Percentiles rank a stretch among this genome's conserved stretches.
phyloP scores from a whole-genome alignment of 2,329 filamentous ascomycete genomes.

The Paracamarosporium sp. region DNA sequence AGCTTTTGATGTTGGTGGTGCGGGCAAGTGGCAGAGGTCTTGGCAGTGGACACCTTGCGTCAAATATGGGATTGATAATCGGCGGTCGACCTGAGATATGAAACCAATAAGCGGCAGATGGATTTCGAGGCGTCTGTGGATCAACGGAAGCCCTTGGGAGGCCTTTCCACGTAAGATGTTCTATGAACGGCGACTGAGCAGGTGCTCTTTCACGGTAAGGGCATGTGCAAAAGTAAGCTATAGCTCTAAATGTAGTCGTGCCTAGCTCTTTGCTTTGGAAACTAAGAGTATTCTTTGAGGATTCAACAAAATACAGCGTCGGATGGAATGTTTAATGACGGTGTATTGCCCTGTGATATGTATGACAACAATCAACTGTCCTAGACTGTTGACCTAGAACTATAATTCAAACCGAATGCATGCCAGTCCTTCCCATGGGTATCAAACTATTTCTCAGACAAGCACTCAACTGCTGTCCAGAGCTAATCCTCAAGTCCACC shows the following conservation, averaged over 20 bases:
- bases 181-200: background rate
- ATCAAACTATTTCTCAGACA: too few species aligned
- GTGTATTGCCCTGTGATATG: too few species aligned
- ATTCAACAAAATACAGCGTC: too few species aligned
- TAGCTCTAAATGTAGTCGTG: too few species aligned
- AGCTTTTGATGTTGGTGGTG: conserved; percentile 17
- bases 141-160: background rate
- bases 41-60: conserved; percentile 28
- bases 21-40: conserved; percentile 29
- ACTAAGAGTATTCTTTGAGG: too few species aligned
- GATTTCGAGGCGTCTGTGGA: background rate
- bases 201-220: too few species aligned
- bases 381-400: too few species aligned
- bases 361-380: too few species aligned
- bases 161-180: background rate
- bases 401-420: background rate
- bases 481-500: too few species aligned
- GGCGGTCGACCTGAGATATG: background rate
- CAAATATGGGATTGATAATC: conserved; percentile 16
- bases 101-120: background rate
- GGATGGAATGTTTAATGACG: too few species aligned
- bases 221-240: too few species aligned
- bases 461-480: background rate
- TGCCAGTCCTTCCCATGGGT: background rate
- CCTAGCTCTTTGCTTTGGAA: too few species aligned